Evolutionary conservation across 1,284 basidiomycete genomes (phyloP).

Genomic region (Ceratorhiza oryzae-sativae): DNA sequence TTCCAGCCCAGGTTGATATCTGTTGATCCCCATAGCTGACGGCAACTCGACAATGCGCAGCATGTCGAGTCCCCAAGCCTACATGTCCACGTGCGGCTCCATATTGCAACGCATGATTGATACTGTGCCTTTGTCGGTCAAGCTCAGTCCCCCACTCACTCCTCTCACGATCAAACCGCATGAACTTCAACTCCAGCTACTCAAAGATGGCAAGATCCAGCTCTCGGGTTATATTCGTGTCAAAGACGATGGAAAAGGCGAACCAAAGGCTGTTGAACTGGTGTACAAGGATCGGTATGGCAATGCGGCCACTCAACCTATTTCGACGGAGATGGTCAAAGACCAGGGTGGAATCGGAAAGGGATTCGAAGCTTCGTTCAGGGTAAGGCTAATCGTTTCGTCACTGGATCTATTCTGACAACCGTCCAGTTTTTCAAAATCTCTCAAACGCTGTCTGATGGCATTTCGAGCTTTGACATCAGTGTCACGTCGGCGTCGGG

Average conservation of each 20-base stretch:
- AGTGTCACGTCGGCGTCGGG: background rate
- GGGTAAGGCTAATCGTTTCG: no score
- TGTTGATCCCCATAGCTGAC: background rate
- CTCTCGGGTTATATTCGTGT: background rate
- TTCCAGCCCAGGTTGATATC: no score
- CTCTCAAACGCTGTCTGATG: background rate
- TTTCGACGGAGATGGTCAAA: background rate
- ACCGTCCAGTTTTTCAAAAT: background rate
- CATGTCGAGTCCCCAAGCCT: background rate
- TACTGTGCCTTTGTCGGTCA: background rate
- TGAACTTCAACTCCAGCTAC: background rate
- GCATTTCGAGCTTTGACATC: background rate
- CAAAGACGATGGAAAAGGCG: background rate
- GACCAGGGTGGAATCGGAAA: background rate
- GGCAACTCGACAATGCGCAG: background rate
- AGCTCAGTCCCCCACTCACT: background rate
- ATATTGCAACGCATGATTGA: background rate
- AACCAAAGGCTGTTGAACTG: background rate
- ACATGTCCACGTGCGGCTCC: background rate
- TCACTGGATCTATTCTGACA: no score
- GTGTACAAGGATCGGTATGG: background rate
- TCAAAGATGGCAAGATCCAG: background rate
- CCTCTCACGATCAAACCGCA: background rate
- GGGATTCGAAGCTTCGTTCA: background rate
- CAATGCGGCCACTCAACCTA: background rate